Conservation (phyloP, 179 eudicot genomes). For the Beta lomatogona region DNA sequence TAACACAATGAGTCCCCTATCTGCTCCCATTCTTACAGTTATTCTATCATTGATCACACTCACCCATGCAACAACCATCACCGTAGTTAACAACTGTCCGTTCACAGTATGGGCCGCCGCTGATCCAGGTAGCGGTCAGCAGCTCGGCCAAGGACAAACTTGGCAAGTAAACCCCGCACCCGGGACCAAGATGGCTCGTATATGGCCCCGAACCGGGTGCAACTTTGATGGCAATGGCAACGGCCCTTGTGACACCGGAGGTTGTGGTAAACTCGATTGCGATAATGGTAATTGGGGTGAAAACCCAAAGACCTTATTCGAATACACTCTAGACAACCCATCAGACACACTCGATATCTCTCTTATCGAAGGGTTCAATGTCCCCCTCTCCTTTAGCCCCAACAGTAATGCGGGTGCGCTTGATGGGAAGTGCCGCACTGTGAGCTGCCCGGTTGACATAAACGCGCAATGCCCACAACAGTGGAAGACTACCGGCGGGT, state of each 20-base stretch:
- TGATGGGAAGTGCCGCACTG: not conserved
- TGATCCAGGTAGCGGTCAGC: constrained; percentile 43
- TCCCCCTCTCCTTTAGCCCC: constrained; percentile 40
- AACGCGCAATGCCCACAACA: constrained; percentile 41
- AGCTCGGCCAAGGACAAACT: constrained; percentile 38
- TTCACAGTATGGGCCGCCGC: constrained; percentile 61
- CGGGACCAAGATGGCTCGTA: constrained; percentile 47
- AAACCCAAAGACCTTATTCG: constrained; percentile 51
- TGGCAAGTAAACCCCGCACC: constrained; percentile 45
- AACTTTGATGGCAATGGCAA: constrained; percentile 40
- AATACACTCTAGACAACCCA: constrained; percentile 40
- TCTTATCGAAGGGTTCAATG: constrained; percentile 50
- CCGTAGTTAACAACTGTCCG: constrained; percentile 32
- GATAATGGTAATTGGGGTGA: constrained; percentile 22
- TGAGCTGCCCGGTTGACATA: constrained; percentile 33
- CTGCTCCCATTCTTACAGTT: constrained; percentile 1
- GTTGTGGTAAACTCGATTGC: constrained; percentile 25
- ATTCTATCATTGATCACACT: not conserved
- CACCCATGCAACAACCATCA: constrained; percentile 30
- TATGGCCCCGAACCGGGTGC: constrained; percentile 58
- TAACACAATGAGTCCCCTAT: not conserved
- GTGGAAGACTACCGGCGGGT: constrained; percentile 31
- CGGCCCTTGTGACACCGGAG: constrained; percentile 47
- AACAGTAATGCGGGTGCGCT: constrained; percentile 4
- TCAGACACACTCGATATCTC: constrained; percentile 49